A percentile compares a stretch with the other conserved stretches of the same genome.
Conservation (phyloP, 2,329 filamentous ascomycete genomes). For the Trichoderma atroviride region DNA sequence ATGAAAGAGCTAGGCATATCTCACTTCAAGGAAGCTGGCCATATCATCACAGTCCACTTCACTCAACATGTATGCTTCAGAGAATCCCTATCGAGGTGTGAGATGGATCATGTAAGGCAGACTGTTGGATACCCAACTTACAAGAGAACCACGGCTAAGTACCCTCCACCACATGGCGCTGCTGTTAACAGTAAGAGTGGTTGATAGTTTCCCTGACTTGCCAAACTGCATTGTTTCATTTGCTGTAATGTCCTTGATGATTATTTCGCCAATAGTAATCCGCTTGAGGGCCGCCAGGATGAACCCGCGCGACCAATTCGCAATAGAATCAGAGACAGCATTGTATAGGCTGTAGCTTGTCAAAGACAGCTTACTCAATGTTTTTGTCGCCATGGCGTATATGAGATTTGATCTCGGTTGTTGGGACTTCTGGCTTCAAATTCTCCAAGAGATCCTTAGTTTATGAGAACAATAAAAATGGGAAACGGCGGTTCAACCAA, state of each 20-base stretch:
- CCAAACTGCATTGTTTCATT: background rate
- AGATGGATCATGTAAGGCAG: too few relatives aligned
- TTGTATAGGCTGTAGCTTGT: background rate
- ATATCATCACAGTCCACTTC: constrained; percentile 59
- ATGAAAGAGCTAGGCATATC: constrained; percentile 27
- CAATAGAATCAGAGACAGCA: background rate
- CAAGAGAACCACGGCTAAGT: background rate
- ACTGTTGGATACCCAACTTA: background rate
- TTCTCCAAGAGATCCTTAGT: background rate
- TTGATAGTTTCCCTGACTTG: background rate
- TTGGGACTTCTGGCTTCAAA: background rate
- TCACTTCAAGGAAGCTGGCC: constrained; percentile 67
- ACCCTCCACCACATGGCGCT: constrained; percentile 17
- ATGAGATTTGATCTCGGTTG: too few relatives aligned
- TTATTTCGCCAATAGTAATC: constrained; percentile 6
- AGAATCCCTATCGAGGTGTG: constrained; percentile 1
- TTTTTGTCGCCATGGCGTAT: background rate
- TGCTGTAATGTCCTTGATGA: background rate
- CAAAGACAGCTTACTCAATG: background rate
- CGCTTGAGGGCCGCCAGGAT: constrained; percentile 9
- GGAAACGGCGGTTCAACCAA: background rate
- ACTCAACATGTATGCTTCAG: constrained; percentile 11
- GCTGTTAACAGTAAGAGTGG: constrained; percentile 3
- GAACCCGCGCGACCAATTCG: constrained; percentile 2
- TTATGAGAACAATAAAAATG: background rate